Base-by-base conservation (phyloP, 176 grass and related monocot genomes). In the Hordeum marinum region DNA sequence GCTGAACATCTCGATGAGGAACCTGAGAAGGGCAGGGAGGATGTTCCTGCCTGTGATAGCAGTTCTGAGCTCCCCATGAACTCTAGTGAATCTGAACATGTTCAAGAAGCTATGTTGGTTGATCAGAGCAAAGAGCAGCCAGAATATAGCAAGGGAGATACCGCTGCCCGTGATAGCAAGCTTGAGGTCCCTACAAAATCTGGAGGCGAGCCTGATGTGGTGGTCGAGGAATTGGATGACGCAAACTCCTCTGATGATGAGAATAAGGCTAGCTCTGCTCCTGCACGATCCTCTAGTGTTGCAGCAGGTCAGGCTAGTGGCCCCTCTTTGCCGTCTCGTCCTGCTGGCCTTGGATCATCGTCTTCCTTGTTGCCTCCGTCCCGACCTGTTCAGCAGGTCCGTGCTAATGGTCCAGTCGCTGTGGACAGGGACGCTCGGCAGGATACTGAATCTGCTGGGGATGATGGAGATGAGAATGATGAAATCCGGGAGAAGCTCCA, bases 401-500 rank as follows among this genome's bases (percentile, higher is more conserved):
- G 65, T 46, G n/a, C 69, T 58, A 93, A 91, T 84, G 87, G 87
- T 7, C 83, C 93, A 3, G 59, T 17, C 0, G 0, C 73, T 18
- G 68, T 80, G 80, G 77, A 81, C 54, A 90, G 85, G 78, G 82
- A 88, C 25, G 64, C 54, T 72, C 93, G 61, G 72, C 80, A 72
- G 62, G 80, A 79, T 81, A 72, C 76, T 78, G 83, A 91, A 42
- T 77, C 85, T 63, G 37, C 80, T 65, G 88, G 29, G 83, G 93
- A 90, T 58, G 88, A 86, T 64, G 80, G 82, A 77, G 93, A 93
- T 63, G 95, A 92, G 80, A 87, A 90, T 87, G 91, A 95, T 92
- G 96, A 95, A 62, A 89, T 90, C 58, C 88, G 88, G 75, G 87
- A 98, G 86, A 98, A 98, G 80, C 96, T 98, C 70, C 93, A 95